Evolutionary conservation across 179 eudicot genomes (phyloP).

Genomic region (Drosera spatulata): DNA sequence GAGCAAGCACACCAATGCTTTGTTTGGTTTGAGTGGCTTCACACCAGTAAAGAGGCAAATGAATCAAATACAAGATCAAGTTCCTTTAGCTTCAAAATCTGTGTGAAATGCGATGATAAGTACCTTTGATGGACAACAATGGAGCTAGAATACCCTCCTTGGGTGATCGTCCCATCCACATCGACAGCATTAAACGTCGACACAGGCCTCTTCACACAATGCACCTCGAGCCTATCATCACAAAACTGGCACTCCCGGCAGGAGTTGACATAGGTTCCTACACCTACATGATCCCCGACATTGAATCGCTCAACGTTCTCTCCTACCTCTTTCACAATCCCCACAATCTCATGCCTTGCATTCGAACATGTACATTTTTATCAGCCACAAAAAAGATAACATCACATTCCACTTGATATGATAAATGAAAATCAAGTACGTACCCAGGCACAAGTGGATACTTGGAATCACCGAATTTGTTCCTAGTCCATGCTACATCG

Average conservation of each 20-base stretch:
- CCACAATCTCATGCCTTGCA: constrained; percentile 70
- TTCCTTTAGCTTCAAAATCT: too few relatives aligned
- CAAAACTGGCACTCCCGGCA: constrained; percentile 77
- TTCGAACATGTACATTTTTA: background rate
- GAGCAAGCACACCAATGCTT: too few relatives aligned
- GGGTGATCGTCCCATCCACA: constrained; percentile 65
- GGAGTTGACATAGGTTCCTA: constrained; percentile 74
- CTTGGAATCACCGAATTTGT: constrained; percentile 24
- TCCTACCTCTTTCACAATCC: constrained; percentile 63
- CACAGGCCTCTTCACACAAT: constrained; percentile 51
- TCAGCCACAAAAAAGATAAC: background rate
- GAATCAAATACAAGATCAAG: too few relatives aligned
- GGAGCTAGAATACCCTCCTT: constrained; percentile 74
- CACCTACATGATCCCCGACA: constrained; percentile 74
- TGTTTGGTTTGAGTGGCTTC: too few relatives aligned
- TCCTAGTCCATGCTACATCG: constrained; percentile 40
- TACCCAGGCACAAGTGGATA: constrained; percentile 52
- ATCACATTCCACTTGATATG: background rate
- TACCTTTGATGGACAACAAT: constrained; percentile 76
- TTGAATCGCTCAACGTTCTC: constrained; percentile 44
- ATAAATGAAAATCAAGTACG: background rate
- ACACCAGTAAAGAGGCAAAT: too few relatives aligned
- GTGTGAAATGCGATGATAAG: background rate
- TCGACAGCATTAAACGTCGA: constrained; percentile 60
- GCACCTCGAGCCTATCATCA: constrained; percentile 42